These are phyloP conservation scores for Komagataella pseudopastoris DNA, from an alignment of 805 yeast genomes.

Conservation along the genomic window DNA sequence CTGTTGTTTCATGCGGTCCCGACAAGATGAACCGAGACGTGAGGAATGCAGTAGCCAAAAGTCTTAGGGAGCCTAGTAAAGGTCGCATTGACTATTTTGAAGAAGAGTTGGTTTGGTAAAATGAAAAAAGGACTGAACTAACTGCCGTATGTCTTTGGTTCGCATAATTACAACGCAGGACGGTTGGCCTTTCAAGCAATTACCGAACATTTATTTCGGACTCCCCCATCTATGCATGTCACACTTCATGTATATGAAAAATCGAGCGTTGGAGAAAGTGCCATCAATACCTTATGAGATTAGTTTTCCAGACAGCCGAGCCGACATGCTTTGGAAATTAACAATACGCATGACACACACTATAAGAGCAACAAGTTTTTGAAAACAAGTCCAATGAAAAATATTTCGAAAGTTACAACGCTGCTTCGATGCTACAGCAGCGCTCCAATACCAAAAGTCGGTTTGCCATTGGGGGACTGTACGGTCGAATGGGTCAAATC, in stretches of 20 bases:
- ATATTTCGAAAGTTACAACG: neutral
- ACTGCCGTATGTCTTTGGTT: too few species aligned
- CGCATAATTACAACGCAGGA: neutral
- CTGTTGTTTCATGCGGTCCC: constrained; percentile 37
- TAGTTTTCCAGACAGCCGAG: neutral
- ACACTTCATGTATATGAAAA: too few species aligned
- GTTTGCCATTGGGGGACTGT: neutral
- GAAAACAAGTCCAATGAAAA: neutral
- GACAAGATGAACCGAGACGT: constrained; percentile 34
- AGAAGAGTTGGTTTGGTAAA: constrained; percentile 61
- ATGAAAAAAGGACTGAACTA: neutral
- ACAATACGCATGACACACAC: neutral
- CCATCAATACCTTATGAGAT: neutral
- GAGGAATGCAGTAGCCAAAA: constrained; percentile 30
- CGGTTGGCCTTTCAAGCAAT: neutral
- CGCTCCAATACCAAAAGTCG: neutral
- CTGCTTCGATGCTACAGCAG: neutral
- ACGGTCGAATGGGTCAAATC: neutral
- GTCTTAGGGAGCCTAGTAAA: constrained; percentile 22
- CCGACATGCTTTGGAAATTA: neutral
- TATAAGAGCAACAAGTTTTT: neutral
- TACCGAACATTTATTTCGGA: neutral
- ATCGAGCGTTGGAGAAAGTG: neutral
- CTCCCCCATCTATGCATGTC: neutral
- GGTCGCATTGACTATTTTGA: constrained; percentile 55